phyloP scores from a whole-genome alignment of 2,329 filamentous ascomycete genomes.

The Diplodia scrobiculata region DNA sequence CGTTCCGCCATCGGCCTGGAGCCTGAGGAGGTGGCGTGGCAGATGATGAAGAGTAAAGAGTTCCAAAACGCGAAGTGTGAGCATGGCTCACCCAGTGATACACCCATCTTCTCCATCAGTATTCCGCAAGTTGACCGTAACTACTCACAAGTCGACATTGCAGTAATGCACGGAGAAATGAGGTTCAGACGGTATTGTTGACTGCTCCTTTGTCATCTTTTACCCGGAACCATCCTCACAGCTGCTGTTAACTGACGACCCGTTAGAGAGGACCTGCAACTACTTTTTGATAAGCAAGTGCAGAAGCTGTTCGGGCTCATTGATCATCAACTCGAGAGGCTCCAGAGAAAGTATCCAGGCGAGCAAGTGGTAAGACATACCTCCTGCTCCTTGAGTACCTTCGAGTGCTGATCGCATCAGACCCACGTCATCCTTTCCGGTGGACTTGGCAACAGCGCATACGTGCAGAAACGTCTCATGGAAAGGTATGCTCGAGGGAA shows the following conservation, averaged over 20 bases:
- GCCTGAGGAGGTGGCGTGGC: constrained; percentile 44
- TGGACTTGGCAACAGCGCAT: constrained; percentile 48
- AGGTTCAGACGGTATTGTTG: constrained; percentile 36
- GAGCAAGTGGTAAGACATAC: constrained; percentile 35
- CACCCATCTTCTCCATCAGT: constrained; percentile 42
- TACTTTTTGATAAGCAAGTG: constrained; percentile 44
- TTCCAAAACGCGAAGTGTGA: constrained; percentile 49
- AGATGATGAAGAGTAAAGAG: constrained; percentile 47
- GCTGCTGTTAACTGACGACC: neutral
- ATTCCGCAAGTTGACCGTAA: constrained; percentile 41
- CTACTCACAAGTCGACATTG: constrained; percentile 39
- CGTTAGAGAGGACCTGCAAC: constrained; percentile 38
- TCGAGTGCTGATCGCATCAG: neutral
- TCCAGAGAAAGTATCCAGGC: constrained; percentile 37
- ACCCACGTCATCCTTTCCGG: constrained; percentile 48
- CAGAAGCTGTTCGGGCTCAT: constrained; percentile 42
- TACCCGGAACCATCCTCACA: too few species aligned
- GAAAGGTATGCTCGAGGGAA: constrained; percentile 39
- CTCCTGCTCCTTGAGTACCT: neutral
- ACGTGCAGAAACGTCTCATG: constrained; percentile 45
- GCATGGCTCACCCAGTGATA: constrained; percentile 44
- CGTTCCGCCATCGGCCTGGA: constrained; percentile 37
- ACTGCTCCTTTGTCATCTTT: too few species aligned
- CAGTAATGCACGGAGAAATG: constrained; percentile 43
- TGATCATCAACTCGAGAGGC: constrained; percentile 40